A percentile compares a stretch with the other conserved stretches of the same genome.
Conservation (phyloP, 768 basidiomycete genomes). For the Mycena albidolilacea region DNA sequence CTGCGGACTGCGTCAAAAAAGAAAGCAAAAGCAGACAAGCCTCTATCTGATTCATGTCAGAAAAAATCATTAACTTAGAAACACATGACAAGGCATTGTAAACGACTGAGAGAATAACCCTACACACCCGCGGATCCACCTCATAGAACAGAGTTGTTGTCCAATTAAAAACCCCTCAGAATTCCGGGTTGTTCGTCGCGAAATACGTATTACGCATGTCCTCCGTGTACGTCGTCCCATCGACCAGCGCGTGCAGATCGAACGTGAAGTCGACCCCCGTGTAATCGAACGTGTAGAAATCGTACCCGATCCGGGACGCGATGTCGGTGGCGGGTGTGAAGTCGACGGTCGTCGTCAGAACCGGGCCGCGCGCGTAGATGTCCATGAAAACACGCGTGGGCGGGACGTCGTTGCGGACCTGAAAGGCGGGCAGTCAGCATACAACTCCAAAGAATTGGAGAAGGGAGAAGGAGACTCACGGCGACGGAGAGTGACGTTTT, state of each 20-base stretch:
- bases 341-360: constrained; percentile 47
- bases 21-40: no score
- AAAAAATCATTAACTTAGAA: constrained; percentile 3
- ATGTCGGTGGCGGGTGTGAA: constrained; percentile 44
- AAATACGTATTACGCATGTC: constrained; percentile 48
- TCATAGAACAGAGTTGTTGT: constrained; percentile 15
- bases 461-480: constrained; percentile 38
- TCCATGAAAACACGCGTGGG: constrained; percentile 49
- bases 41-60: constrained; percentile 1
- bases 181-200: constrained; percentile 44
- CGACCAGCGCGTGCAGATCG: constrained; percentile 46
- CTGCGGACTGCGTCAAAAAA: no score
- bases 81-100: constrained; percentile 17
- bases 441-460: not conserved
- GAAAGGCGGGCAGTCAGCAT: not conserved
- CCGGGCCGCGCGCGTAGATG: constrained; percentile 42
- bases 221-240: constrained; percentile 48
- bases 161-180: constrained; percentile 26
- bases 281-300: constrained; percentile 48
- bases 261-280: constrained; percentile 49
- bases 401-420: constrained; percentile 47
- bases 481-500: no score
- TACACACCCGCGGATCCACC: constrained; percentile 14
- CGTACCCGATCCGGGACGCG: constrained; percentile 47
- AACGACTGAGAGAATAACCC: constrained; percentile 18